Percentiles rank a stretch among this genome's conserved stretches.
Evolutionary conservation across 768 basidiomycete genomes (phyloP).

Genomic region (Mycena haematopus): DNA sequence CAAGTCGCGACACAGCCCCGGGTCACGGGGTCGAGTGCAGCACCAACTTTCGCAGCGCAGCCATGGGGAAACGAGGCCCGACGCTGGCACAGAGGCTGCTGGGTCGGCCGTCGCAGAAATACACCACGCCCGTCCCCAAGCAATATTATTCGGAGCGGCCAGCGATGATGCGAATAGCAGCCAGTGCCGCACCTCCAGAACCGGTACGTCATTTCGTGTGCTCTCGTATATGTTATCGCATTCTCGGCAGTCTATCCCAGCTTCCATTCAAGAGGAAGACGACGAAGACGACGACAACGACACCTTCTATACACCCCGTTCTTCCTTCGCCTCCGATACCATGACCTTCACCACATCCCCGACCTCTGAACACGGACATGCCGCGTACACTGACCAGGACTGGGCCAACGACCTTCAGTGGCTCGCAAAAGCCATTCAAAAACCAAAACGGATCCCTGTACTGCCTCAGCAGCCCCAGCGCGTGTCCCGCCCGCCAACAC

Average conservation of each 20-base stretch:
- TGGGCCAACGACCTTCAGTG: constrained; percentile 75
- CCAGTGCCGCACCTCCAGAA: background rate
- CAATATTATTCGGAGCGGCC: constrained; percentile 59
- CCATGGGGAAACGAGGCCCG: constrained; percentile 42
- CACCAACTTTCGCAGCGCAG: background rate
- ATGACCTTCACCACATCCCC: constrained; percentile 29
- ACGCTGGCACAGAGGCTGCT: constrained; percentile 67
- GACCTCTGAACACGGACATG: constrained; percentile 25
- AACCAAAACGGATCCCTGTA: constrained; percentile 32
- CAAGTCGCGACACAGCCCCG: background rate
- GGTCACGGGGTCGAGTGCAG: constrained; percentile 1
- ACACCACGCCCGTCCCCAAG: constrained; percentile 51
- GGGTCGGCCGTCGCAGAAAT: constrained; percentile 68
- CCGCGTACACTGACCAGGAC: constrained; percentile 57
- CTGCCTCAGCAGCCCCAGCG: constrained; percentile 17
- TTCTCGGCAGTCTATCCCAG: background rate
- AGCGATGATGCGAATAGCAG: constrained; percentile 58
- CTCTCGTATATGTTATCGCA: background rate
- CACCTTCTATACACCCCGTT: constrained; percentile 20
- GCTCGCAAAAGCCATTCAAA: constrained; percentile 47
- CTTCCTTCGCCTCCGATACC: constrained; percentile 30
- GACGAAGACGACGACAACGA: constrained; percentile 28
- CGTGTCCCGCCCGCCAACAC: constrained; percentile 33
- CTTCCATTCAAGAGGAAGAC: constrained; percentile 29
- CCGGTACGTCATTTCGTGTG: constrained; percentile 27